phyloP scores from a whole-genome alignment of 2,329 filamentous ascomycete species.

The Cercospora zeae-maydis region DNA sequence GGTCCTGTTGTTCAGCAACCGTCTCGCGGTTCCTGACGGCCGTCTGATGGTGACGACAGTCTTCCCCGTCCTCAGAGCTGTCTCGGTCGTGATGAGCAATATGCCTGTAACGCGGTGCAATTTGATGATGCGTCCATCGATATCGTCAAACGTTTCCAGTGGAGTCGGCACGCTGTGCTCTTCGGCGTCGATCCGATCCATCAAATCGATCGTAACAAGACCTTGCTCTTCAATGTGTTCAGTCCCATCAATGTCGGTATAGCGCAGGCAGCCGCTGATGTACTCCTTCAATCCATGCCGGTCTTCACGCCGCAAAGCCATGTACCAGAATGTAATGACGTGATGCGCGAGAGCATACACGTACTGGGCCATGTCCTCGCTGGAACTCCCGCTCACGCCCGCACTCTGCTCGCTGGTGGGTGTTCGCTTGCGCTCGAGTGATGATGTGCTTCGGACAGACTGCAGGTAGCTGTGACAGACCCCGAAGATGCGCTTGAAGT shows the following conservation, averaged over 20 bases:
- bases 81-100: conserved; percentile 70
- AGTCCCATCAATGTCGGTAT: conserved; percentile 70
- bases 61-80: conserved; percentile 49
- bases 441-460: conserved; percentile 61
- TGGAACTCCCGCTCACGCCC: conserved; percentile 22
- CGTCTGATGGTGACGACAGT: conserved; percentile 34
- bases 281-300: conserved; percentile 79
- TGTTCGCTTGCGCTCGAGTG: conserved; percentile 26
- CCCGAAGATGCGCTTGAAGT: conserved; percentile 90
- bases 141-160: conserved; percentile 55
- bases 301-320: conserved; percentile 80
- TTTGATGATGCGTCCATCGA: conserved; percentile 63
- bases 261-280: conserved; percentile 81
- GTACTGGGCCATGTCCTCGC: conserved; percentile 53
- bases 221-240: conserved; percentile 86
- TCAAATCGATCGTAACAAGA: conserved; percentile 84
- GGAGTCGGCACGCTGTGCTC: conserved; percentile 66
- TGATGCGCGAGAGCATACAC: conserved; percentile 92
- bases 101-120: conserved; percentile 71
- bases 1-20: conserved; percentile 21
- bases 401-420: conserved; percentile 30
- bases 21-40: conserved; percentile 31
- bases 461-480: conserved; percentile 94
- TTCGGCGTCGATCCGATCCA: conserved; percentile 35
- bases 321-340: conserved; percentile 95